Evolutionary conservation across 2,329 filamentous ascomycete species (phyloP).

Genomic region (Colletotrichum costaricense): DNA sequence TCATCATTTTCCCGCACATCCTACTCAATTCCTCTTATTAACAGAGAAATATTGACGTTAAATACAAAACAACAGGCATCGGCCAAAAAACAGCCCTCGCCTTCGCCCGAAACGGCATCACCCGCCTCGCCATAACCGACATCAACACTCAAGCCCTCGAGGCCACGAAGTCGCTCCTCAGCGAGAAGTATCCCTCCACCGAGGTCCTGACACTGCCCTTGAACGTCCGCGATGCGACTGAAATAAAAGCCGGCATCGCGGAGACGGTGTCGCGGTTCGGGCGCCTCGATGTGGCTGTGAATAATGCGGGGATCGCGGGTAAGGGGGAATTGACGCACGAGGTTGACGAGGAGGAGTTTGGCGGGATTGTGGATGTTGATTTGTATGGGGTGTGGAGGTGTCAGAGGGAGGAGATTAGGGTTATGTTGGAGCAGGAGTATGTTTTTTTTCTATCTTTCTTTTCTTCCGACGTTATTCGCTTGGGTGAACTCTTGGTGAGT

Average conservation of each 20-base stretch:
- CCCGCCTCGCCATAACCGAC: slow-evolving; percentile 58
- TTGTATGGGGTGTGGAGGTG: slow-evolving; percentile 68
- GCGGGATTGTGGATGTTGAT: slow-evolving; percentile 62
- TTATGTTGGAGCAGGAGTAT: slow-evolving; percentile 63
- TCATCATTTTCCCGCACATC: too few species aligned
- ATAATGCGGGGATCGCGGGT: slow-evolving; percentile 65
- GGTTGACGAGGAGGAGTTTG: slow-evolving; percentile 58
- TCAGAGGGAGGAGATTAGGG: slow-evolving; percentile 61
- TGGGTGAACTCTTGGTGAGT: too few species aligned
- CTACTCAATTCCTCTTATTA: too few species aligned
- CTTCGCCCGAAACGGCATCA: slow-evolving; percentile 60
- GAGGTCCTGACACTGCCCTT: slow-evolving; percentile 53
- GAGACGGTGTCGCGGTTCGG: slow-evolving; percentile 58
- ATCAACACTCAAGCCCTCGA: slow-evolving; percentile 49
- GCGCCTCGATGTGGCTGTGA: slow-evolving; percentile 65
- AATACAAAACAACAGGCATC: slow-evolving; percentile 52
- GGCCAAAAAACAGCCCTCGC: slow-evolving; percentile 58
- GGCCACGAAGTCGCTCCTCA: slow-evolving; percentile 47
- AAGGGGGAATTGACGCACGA: slow-evolving; percentile 56
- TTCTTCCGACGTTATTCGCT: too few species aligned
- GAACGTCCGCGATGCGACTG: slow-evolving; percentile 57
- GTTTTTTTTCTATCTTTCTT: background rate
- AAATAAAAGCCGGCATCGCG: slow-evolving; percentile 56
- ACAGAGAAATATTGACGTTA: too few species aligned
- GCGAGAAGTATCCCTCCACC: slow-evolving; percentile 50